Evolutionary conservation across 2,329 filamentous ascomycete genomes (phyloP).

Genomic region (Epichloe gansuensis): DNA sequence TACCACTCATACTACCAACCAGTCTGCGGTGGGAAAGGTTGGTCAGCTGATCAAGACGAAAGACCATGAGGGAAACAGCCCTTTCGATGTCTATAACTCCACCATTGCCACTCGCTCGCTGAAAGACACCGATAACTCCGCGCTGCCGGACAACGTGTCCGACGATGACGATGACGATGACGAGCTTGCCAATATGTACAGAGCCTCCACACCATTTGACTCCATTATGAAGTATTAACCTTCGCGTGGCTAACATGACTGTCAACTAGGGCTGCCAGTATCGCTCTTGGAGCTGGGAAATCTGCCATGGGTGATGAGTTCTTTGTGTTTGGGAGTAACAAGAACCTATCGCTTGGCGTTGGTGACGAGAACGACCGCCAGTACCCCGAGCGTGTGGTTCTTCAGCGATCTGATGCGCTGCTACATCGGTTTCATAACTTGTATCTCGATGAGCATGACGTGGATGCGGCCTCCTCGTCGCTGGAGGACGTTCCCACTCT

Average conservation of each 20-base stretch:
- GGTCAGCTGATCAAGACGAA: slow-evolving; percentile 85
- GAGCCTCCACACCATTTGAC: slow-evolving; percentile 1
- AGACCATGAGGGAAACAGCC: slow-evolving; percentile 87
- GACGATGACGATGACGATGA: slow-evolving; percentile 39
- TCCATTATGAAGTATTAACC: not conserved
- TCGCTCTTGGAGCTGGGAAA: slow-evolving; percentile 9
- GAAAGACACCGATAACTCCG: slow-evolving; percentile 32
- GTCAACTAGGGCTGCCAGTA: slow-evolving; percentile 10
- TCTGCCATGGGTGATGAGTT: slow-evolving; percentile 59
- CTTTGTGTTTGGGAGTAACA: slow-evolving; percentile 92
- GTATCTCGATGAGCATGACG: slow-evolving; percentile 39
- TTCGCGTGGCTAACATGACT: not conserved
- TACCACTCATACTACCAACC: slow-evolving; percentile 43
- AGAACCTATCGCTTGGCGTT: slow-evolving; percentile 82
- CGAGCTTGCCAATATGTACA: slow-evolving; percentile 19
- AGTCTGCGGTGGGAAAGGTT: slow-evolving; percentile 47
- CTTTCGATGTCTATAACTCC: slow-evolving; percentile 82
- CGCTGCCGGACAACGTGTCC: slow-evolving; percentile 39
- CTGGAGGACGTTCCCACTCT: slow-evolving; percentile 55
- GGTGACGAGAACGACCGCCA: slow-evolving; percentile 95
- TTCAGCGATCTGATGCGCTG: slow-evolving; percentile 68
- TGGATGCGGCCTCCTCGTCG: slow-evolving; percentile 15
- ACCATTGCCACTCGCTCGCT: slow-evolving; percentile 73
- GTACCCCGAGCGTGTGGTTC: slow-evolving; percentile 70
- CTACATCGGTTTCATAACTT: slow-evolving; percentile 62